These are phyloP conservation scores for Balakata baccata DNA, from an alignment of 345 rosid genomes.

Conservation along the genomic window DNA sequence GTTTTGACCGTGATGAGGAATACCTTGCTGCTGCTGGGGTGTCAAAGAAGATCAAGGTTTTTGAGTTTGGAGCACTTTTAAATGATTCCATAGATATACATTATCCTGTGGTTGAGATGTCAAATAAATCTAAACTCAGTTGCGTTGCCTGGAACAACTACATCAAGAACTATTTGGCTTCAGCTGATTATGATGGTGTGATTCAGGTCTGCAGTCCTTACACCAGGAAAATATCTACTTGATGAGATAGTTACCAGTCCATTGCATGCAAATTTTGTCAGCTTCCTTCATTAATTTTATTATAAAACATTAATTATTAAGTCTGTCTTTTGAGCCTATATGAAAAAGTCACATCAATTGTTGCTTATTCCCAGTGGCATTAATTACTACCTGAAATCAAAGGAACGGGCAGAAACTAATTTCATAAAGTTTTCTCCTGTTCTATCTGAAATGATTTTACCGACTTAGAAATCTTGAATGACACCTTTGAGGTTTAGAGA, in stretches of 20 bases:
- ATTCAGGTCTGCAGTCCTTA: conserved; percentile 62
- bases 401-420: too few relatives aligned
- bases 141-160: conserved; percentile 85
- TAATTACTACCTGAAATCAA: not conserved
- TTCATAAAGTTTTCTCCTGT: not conserved
- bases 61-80: conserved; percentile 66
- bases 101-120: conserved; percentile 81
- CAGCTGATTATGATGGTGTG: conserved; percentile 84
- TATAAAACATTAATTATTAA: not conserved
- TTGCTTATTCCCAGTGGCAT: not conserved
- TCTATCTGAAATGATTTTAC: not conserved
- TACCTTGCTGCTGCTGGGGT: conserved; percentile 93
- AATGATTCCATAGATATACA: conserved; percentile 79
- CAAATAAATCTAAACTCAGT: conserved; percentile 81
- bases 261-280: not conserved
- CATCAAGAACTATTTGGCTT: conserved; percentile 85
- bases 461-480: too few relatives aligned
- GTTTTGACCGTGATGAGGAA: conserved; percentile 81
- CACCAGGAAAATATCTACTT: not conserved
- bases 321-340: not conserved
- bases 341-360: not conserved
- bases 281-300: not conserved
- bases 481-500: too few relatives aligned
- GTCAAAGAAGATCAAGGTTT: conserved; percentile 88
- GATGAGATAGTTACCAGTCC: not conserved